These are phyloP conservation scores for Eucalyptus paniculata DNA, from an alignment of 345 rosid species.

Conservation along the genomic window DNA sequence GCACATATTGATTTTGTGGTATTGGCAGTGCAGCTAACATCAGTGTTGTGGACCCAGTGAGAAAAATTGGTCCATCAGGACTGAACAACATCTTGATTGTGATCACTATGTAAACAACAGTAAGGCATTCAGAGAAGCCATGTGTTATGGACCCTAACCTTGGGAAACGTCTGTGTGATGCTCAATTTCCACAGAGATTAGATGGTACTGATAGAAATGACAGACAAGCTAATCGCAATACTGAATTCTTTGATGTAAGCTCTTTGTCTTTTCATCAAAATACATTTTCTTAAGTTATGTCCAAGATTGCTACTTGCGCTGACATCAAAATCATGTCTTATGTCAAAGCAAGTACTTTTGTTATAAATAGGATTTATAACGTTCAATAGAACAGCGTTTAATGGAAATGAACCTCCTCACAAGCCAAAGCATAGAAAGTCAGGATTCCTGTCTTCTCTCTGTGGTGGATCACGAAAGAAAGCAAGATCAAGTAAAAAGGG, in stretches of 20 bases:
- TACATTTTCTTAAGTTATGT: not conserved
- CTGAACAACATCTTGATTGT: slow-evolving; percentile 15
- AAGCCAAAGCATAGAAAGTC: slow-evolving; percentile 77
- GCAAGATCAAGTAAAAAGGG: slow-evolving; percentile 61
- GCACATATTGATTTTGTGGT: not conserved
- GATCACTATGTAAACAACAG: too few relatives aligned
- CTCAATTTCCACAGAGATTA: slow-evolving; percentile 92
- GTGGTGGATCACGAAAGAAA: slow-evolving; percentile 83
- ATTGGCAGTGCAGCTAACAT: slow-evolving; percentile 29
- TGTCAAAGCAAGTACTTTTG: not conserved
- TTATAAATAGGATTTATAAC: not conserved
- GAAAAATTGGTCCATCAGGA: slow-evolving; percentile 38
- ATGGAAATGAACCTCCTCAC: slow-evolving; percentile 89
- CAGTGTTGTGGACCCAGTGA: slow-evolving; percentile 54
- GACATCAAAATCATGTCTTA: not conserved
- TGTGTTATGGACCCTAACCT: slow-evolving; percentile 94
- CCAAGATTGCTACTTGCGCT: not conserved
- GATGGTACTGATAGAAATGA: slow-evolving; percentile 82
- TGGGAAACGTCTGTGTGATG: slow-evolving; percentile 82
- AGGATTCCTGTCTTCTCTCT: slow-evolving; percentile 64
- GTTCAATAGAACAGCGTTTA: slow-evolving; percentile 83
- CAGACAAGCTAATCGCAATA: slow-evolving; percentile 81
- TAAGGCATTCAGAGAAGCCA: slow-evolving; percentile 63
- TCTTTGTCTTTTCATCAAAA: not conserved
- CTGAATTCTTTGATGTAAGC: slow-evolving; percentile 92